Evolutionary conservation across 2,329 filamentous ascomycete genomes (phyloP), one percentile per base, ranked within the genome.

Genomic region (Helotiales sp.): DNA sequence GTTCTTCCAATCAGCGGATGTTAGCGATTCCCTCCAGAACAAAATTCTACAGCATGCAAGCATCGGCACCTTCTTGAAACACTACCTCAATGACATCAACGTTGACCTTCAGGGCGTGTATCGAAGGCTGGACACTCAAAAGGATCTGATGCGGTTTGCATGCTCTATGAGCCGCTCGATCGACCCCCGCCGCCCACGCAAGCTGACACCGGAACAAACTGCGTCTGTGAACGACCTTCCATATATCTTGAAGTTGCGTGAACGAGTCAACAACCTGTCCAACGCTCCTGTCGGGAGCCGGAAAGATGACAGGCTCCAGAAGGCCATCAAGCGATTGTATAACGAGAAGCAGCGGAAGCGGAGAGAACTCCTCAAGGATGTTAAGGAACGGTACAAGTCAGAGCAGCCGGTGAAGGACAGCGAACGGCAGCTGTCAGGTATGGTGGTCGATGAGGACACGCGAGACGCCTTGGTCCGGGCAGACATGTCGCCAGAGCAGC

Each of bases 371-470:
- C 49, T 52, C 8, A 52, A 30, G 49, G 26, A 32, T 28, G 8
- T 52, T n/a, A 52, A 52, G 49, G 49, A 52, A 52, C 15, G 15
- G 49, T 52, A 52, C 15, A 52, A 52, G 49, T 52, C 13, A 52
- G 26, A 52, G 49, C 26, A 52, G 26, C 26, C 26, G 13, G 49
- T 52, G 49, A 52, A 52, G 49, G 26, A 52, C 30, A 52, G 49
- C 49, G 49, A 52, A 52, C 49, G 26, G 24, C 15, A 52, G 26
- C 15, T 52, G 0, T 52, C 13, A 52, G 49, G 49, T n/a, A 52
- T 52, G 15, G 49, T 52, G 15, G 49, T 52, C 49, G 49, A 52
- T 32, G 15, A 52, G 26, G 49, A 52, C 26, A 52, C 49, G 26
- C 49, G 24, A 50, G 24, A 50, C 22, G 47, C 47, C 47, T 50